phyloP scores from a whole-genome alignment of 495 filamentous ascomycete species.

The Annulohypoxylon stygium region DNA sequence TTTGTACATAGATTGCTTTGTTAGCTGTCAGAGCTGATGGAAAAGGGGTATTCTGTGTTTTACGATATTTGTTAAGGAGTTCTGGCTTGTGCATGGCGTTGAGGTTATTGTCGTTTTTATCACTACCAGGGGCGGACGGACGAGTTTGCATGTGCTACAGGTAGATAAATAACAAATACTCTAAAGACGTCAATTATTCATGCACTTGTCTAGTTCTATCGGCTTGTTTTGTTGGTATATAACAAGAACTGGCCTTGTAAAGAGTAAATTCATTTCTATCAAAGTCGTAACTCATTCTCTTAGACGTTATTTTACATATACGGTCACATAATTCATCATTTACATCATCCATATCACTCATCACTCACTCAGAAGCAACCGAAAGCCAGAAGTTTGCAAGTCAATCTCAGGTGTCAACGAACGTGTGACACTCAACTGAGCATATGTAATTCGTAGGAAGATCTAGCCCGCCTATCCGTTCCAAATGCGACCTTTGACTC shows the following conservation, averaged over 20 bases:
- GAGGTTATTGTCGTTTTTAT: not conserved
- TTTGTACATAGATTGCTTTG: slow-evolving; percentile 6
- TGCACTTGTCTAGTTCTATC: not conserved
- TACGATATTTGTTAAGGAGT: not conserved
- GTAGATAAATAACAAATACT: not conserved
- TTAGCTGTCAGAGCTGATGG: not conserved
- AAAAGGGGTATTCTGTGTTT: not conserved
- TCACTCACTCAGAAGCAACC: not conserved
- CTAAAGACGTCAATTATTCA: not conserved
- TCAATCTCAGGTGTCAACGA: slow-evolving; percentile 32
- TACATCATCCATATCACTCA: slow-evolving; percentile 5
- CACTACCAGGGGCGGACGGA: not conserved
- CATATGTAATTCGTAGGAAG: slow-evolving; percentile 28
- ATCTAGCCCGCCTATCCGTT: slow-evolving; percentile 3
- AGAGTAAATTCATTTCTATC: not conserved
- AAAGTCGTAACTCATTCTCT: not conserved
- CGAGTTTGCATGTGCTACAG: not conserved
- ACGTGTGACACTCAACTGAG: slow-evolving; percentile 36
- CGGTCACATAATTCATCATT: not conserved
- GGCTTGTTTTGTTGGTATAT: not conserved
- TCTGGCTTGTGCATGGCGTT: not conserved
- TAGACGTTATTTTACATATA: not conserved
- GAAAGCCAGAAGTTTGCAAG: not conserved
- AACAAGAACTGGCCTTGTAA: not conserved
- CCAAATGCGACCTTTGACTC: not conserved